A percentile compares a stretch with the other conserved stretches of the same genome.
Evolutionary conservation across 108 stramenopile genomes (phyloP).

Genomic region (Schizochytrium sp.): DNA sequence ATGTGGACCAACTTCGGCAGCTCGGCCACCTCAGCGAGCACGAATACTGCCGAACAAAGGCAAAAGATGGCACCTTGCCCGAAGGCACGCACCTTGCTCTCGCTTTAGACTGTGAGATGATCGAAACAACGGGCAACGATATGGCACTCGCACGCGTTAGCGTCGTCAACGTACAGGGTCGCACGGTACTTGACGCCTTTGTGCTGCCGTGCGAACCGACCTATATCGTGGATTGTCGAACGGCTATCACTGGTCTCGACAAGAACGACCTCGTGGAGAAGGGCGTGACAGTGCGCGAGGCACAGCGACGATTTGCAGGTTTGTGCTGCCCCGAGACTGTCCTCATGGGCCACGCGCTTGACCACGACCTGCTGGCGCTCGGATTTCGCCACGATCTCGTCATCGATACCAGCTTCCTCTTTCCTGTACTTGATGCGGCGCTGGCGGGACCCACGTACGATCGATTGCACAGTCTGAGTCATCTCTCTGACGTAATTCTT

Average conservation of each 20-base stretch:
- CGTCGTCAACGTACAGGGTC: neutral
- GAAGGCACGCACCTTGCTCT: neutral
- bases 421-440: neutral
- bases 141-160: neutral
- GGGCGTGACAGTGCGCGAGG: neutral
- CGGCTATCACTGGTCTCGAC: neutral
- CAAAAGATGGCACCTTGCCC: neutral
- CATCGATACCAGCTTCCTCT: neutral
- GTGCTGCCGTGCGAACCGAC: slow-evolving; percentile 11
- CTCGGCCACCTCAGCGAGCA: neutral
- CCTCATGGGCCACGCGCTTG: neutral
- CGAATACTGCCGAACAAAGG: neutral
- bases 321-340: neutral
- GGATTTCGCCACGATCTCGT: neutral
- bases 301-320: neutral
- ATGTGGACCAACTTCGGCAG: neutral
- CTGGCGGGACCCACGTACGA: neutral
- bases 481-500: neutral
- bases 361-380: slow-evolving; percentile 4
- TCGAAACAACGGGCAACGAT: neutral
- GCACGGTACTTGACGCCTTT: neutral
- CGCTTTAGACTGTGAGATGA: slow-evolving; percentile 6
- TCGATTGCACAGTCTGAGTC: neutral
- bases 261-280: neutral
- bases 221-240: neutral